These are phyloP conservation scores for Sporothrix sp. DNA, from an alignment of 2,329 filamentous ascomycete species.

Conservation along the genomic window DNA sequence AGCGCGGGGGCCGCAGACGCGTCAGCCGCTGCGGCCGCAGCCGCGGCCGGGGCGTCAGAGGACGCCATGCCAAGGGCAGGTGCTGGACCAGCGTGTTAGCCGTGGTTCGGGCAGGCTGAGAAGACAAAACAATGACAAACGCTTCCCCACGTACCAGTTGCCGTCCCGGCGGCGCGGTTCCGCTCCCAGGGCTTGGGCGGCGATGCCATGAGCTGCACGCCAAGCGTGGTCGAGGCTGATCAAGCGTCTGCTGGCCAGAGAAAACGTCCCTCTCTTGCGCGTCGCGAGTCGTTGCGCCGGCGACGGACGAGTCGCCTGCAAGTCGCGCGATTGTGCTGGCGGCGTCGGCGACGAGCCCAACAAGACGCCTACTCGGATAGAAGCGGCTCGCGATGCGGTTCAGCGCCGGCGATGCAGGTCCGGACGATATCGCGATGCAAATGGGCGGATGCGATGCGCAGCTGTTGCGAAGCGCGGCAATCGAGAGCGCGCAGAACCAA, in stretches of 20 bases:
- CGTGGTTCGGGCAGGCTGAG: background rate
- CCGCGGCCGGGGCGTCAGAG: slow-evolving; percentile 33
- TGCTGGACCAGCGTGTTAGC: slow-evolving; percentile 18
- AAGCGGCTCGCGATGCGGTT: too few relatives aligned
- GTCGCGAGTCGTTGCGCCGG: too few relatives aligned
- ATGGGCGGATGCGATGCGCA: background rate
- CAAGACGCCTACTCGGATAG: too few relatives aligned
- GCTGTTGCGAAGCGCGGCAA: background rate
- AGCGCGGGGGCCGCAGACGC: slow-evolving; percentile 53
- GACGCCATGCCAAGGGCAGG: slow-evolving; percentile 30
- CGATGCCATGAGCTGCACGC: slow-evolving; percentile 50
- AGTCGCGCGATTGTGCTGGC: too few relatives aligned
- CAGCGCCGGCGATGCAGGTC: too few relatives aligned
- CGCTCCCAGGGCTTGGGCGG: slow-evolving; percentile 98
- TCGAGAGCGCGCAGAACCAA: background rate
- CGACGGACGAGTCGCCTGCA: too few relatives aligned
- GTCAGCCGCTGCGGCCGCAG: slow-evolving; percentile 32
- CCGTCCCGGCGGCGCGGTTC: slow-evolving; percentile 47
- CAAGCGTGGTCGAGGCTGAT: background rate
- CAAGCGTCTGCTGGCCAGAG: background rate
- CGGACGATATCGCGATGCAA: background rate
- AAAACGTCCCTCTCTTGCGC: background rate
- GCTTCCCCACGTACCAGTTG: too few relatives aligned
- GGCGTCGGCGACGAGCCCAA: too few relatives aligned
- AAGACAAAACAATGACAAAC: background rate